Percentiles rank a stretch among this genome's conserved stretches.
phyloP scores from a whole-genome alignment of 202 grass and related monocot genomes.

The Hordeum pubiflorum region DNA sequence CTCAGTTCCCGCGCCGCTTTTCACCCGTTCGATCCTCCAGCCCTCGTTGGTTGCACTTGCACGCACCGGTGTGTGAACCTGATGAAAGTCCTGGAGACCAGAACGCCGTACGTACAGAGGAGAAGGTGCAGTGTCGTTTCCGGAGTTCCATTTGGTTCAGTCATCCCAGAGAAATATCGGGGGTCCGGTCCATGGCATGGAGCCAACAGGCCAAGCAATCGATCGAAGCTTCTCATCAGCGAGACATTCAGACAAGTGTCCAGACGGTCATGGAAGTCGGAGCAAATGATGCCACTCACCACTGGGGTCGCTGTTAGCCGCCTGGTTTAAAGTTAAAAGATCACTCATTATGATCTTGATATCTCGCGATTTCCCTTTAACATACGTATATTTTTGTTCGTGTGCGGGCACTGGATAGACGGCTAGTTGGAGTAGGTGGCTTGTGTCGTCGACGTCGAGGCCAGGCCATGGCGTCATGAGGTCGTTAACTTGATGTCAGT shows the following conservation, averaged over 20 bases:
- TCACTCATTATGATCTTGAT: neutral
- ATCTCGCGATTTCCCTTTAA: neutral
- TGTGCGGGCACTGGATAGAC: neutral
- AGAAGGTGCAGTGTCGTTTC: too few relatives aligned
- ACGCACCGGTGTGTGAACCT: neutral
- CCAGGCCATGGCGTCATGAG: slow-evolving; percentile 5
- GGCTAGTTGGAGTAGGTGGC: slow-evolving; percentile 15
- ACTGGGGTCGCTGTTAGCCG: slow-evolving; percentile 7
- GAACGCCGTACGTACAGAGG: neutral
- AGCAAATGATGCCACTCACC: neutral
- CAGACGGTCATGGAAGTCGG: neutral
- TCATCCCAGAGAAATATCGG: neutral
- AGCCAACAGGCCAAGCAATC: neutral
- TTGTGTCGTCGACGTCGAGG: neutral
- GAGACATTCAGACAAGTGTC: neutral
- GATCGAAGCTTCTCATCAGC: neutral
- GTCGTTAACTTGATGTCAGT: neutral
- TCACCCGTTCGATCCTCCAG: neutral
- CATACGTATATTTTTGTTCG: neutral
- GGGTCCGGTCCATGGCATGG: too few relatives aligned
- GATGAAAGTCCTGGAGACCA: neutral
- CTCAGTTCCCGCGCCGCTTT: neutral
- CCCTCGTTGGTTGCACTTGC: neutral
- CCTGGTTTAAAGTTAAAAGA: neutral
- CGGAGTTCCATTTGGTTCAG: too few relatives aligned